Base-by-base conservation (phyloP, 108 stramenopile species). In the Fistulifera pelliculosa region DNA sequence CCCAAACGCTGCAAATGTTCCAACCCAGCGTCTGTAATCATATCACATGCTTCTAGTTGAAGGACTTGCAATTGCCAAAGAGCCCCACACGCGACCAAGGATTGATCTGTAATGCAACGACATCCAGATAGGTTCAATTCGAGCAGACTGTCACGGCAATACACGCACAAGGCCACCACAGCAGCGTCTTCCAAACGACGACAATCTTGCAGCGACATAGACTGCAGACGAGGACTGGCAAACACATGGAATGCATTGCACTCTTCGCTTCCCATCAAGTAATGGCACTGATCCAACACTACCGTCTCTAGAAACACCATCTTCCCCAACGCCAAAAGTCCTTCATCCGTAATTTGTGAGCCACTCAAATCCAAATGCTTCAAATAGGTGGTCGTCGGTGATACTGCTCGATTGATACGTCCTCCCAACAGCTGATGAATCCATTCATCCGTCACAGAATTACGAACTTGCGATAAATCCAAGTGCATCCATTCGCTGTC, bases 361-460 rank as follows among this genome's bases (percentile, higher is more conserved):
- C 24, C 50, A 5, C 17, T 45, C 19, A 45, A 22, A 18, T 45
- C 44, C 44, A 45, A 18, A 21, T 45, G 17, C 11, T 22, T 21
- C 17, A 45, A 10, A 18, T 22, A 45, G 5, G 21, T 10, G 5
- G 17, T 45, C 44, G 21, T 18, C 17, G 19, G 21, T 45, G 44
- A 45, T 10, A 5, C 11, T 5, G 2, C 44, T 45, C 44, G 31
- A 3, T 35, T 35, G 44, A 45, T 45, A 2, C 44, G 17, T 5
- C 44, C 17, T 45, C 44, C 17, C 19, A 45, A 22, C 4, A 45
- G 11, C 8, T 10, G 23, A 26, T 68, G 56, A 13, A 90, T 56
- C 89, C 89, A 90, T 42, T 79, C 76, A 56, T 91, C 90, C 1
- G 67, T 78, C 1, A 91, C 90, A n/a, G 83, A 83, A 8, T 35